Percentiles rank a stretch among this genome's conserved stretches.
Conservation (phyloP, 805 yeast species). For the Candida pseudoglaebosa region DNA sequence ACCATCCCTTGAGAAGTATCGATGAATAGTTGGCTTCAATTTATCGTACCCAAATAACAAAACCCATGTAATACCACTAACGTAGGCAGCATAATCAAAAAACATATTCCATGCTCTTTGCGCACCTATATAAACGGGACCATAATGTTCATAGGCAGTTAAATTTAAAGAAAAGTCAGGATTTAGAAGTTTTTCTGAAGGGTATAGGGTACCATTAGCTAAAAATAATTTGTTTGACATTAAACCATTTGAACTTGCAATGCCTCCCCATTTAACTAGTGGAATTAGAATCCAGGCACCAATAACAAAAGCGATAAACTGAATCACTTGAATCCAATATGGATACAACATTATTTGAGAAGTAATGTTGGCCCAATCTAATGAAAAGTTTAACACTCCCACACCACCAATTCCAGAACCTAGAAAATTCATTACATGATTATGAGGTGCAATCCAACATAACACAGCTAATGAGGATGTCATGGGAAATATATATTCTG, state of each 20-base stretch:
- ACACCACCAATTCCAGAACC: constrained; percentile 54
- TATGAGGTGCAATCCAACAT: constrained; percentile 48
- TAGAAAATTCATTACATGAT: constrained; percentile 36
- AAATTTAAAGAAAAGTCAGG: constrained; percentile 35
- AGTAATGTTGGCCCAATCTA: constrained; percentile 54
- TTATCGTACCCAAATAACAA: constrained; percentile 31
- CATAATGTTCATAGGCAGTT: constrained; percentile 43
- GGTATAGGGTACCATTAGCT: constrained; percentile 37
- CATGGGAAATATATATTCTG: constrained; percentile 47
- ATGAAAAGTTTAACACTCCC: constrained; percentile 45
- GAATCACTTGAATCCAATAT: constrained; percentile 49
- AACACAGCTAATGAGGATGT: constrained; percentile 45
- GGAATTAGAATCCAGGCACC: constrained; percentile 51
- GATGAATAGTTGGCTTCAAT: constrained; percentile 15
- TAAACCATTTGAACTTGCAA: constrained; percentile 31
- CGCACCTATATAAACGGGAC: constrained; percentile 45
- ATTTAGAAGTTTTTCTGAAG: constrained; percentile 39
- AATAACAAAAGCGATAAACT: constrained; percentile 42
- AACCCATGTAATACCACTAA: constrained; percentile 47
- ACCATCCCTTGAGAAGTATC: constrained; percentile 7
- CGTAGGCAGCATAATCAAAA: constrained; percentile 51
- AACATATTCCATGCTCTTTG: constrained; percentile 50
- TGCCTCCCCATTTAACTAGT: constrained; percentile 41
- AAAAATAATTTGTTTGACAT: constrained; percentile 45
- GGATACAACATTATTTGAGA: constrained; percentile 48